phyloP scores from a whole-genome alignment of 2,329 filamentous ascomycete genomes.

The Aureobasidium sp. region DNA sequence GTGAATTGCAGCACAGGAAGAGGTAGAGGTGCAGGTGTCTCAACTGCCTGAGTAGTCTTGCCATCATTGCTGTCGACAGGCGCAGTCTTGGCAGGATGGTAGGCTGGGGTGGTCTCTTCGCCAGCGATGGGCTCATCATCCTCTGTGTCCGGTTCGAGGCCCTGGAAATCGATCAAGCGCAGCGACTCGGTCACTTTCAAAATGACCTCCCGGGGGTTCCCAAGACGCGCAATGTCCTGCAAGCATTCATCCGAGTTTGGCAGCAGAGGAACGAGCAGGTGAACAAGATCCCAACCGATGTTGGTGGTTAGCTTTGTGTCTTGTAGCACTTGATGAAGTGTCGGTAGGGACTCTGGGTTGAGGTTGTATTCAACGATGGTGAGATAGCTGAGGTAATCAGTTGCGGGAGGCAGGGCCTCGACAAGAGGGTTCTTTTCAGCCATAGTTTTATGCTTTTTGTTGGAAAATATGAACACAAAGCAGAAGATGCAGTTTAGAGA shows the following conservation, averaged over 20 bases:
- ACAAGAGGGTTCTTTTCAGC: conserved; percentile 42
- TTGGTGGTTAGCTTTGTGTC: conserved; percentile 61
- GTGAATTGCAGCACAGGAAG: conserved; percentile 52
- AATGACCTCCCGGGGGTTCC: conserved; percentile 74
- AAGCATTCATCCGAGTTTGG: conserved; percentile 60
- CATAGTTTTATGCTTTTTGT: neutral
- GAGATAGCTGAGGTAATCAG: conserved; percentile 67
- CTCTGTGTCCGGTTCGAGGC: conserved; percentile 48
- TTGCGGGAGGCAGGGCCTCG: conserved; percentile 50
- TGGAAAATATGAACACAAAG: neutral
- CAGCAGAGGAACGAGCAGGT: conserved; percentile 60
- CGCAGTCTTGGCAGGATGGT: conserved; percentile 23
- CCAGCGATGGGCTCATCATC: conserved; percentile 28
- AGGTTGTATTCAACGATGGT: conserved; percentile 69
- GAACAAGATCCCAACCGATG: conserved; percentile 78
- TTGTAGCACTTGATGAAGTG: conserved; percentile 59
- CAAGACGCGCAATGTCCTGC: conserved; percentile 63
- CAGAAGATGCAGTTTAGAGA: neutral
- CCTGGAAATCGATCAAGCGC: conserved; percentile 46
- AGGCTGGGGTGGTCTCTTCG: conserved; percentile 14
- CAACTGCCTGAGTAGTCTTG: conserved; percentile 22
- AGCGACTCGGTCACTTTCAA: conserved; percentile 70
- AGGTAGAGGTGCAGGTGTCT: conserved; percentile 27
- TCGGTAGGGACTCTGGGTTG: conserved; percentile 55
- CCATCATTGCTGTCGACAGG: conserved; percentile 14